Evolutionary conservation across 176 grass and related monocot species (phyloP).

Genomic region (Cenchrus americanus): DNA sequence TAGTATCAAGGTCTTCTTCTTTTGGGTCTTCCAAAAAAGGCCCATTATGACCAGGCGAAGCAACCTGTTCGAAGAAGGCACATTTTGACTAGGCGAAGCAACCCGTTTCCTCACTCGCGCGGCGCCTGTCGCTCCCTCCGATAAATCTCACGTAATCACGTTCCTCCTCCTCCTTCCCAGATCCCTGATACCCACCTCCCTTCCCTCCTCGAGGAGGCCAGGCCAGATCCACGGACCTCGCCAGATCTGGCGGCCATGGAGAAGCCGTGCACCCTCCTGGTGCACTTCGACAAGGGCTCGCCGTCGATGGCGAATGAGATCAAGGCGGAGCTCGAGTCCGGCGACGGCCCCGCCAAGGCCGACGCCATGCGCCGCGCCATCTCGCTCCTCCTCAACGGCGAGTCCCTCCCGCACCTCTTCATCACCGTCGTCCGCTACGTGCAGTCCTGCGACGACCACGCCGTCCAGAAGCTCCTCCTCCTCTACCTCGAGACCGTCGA

Average conservation of each 20-base stretch:
- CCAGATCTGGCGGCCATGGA: constrained; percentile 39
- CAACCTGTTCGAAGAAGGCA: too few relatives aligned
- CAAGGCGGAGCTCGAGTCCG: constrained; percentile 70
- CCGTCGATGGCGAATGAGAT: constrained; percentile 79
- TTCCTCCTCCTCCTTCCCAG: too few relatives aligned
- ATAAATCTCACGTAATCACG: too few relatives aligned
- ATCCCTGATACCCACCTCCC: too few relatives aligned
- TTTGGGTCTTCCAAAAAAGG: too few relatives aligned
- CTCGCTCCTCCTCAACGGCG: constrained; percentile 77
- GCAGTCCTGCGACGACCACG: constrained; percentile 75
- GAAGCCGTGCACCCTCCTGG: constrained; percentile 70
- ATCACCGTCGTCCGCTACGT: constrained; percentile 91
- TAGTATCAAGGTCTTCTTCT: too few relatives aligned
- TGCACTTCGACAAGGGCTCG: constrained; percentile 82
- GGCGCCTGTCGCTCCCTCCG: too few relatives aligned
- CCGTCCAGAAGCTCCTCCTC: constrained; percentile 75
- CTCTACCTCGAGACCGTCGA: constrained; percentile 83
- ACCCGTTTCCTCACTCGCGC: too few relatives aligned
- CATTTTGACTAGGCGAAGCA: too few relatives aligned
- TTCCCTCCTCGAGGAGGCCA: too few relatives aligned
- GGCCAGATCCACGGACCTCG: too few relatives aligned
- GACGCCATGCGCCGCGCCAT: constrained; percentile 77
- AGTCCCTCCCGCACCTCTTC: constrained; percentile 70
- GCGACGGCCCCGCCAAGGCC: constrained; percentile 61
- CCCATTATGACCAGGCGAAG: too few relatives aligned